Evolutionary conservation across 176 grass and related monocot species (phyloP), one percentile per base, ranked within the genome.

Genomic region (Eragrostis nindensis): DNA sequence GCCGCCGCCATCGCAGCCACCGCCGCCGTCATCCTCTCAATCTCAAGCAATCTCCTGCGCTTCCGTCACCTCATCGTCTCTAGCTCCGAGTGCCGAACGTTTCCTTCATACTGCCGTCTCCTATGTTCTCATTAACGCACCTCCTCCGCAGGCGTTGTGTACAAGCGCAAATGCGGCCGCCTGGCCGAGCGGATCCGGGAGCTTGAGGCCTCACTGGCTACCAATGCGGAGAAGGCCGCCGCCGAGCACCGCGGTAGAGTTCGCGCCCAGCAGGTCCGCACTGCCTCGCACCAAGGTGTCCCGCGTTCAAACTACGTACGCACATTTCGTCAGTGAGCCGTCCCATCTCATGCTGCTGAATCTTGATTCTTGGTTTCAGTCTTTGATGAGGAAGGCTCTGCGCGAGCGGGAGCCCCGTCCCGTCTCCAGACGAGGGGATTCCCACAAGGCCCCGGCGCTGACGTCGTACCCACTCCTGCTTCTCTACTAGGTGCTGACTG

Each of bases 241-340:
- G 88, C 92, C 25, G 95, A 98, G 87, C 91, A 89, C 62, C 92
- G 87, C 12, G 94, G 94, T 0, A 87, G 94, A 44, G 87, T 92
- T 40, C 84, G 89, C 6, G 89, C 87, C 15, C 94, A 97, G 75
- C 94, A 67, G 62, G 21, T 67, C 7, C 19, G 30, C 11, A 7
- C 61, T 48, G 16, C 59, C 25, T 9, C 5, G 18, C 54, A 12
- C 45, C 53, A 46, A 70, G 40, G 15, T 47, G 61, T 86, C 7
- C 4, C 39, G 63, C 6, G 25, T 7, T 52, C 18, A 36, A 50
- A 27, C 59, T 75, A n/a, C n/a, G n/a, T n/a, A n/a, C 42, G 59
- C 17, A 27, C 49, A 71, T 77, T 64, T 47, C n/a, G 45, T 17
- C 46, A 25, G 50, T 39, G 29, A 57, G 32, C 71, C 21, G 11